Percentiles rank a stretch among this genome's conserved stretches.
Conservation (phyloP, 106 monocot species). For the Dioscorea dumetorum region DNA sequence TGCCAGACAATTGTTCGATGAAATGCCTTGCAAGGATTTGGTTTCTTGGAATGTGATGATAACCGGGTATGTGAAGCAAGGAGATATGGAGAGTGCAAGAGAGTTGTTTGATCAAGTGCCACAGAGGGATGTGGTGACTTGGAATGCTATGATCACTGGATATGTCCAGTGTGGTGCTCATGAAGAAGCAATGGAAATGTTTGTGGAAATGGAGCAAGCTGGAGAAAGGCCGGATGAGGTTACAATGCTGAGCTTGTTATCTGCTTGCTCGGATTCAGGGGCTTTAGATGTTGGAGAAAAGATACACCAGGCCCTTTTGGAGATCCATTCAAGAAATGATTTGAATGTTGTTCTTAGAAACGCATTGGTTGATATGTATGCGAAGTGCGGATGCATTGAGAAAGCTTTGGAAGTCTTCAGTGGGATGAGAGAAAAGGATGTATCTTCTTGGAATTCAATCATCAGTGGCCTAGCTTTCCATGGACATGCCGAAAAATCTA, state of each 20-base stretch:
- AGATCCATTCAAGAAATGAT: conserved; percentile 8
- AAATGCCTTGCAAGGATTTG: conserved; percentile 45
- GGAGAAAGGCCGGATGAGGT: conserved; percentile 47
- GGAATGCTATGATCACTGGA: conserved; percentile 67
- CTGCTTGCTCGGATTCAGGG: conserved; percentile 45
- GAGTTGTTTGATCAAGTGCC: conserved; percentile 50
- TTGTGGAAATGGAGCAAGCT: conserved; percentile 35
- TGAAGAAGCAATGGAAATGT: conserved; percentile 36
- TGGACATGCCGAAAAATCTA: conserved; percentile 31
- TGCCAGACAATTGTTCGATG: conserved; percentile 55
- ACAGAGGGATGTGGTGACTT: conserved; percentile 53
- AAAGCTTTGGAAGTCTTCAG: conserved; percentile 47
- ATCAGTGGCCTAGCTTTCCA: conserved; percentile 61
- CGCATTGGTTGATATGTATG: conserved; percentile 74
- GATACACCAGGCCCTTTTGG: conserved; percentile 30
- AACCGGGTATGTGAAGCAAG: conserved; percentile 44
- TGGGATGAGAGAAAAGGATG: conserved; percentile 46
- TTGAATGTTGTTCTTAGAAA: conserved; percentile 29
- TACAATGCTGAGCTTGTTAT: conserved; percentile 59
- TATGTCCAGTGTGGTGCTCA: conserved; percentile 41
- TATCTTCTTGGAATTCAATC: conserved; percentile 65
- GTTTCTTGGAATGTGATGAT: conserved; percentile 79
- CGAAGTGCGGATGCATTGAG: conserved; percentile 59
- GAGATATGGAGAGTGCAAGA: conserved; percentile 41
- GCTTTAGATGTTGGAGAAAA: conserved; percentile 33